These are phyloP conservation scores for Rhododendron ovatum DNA, from an alignment of 148 eudicot genomes.

Conservation along the genomic window DNA sequence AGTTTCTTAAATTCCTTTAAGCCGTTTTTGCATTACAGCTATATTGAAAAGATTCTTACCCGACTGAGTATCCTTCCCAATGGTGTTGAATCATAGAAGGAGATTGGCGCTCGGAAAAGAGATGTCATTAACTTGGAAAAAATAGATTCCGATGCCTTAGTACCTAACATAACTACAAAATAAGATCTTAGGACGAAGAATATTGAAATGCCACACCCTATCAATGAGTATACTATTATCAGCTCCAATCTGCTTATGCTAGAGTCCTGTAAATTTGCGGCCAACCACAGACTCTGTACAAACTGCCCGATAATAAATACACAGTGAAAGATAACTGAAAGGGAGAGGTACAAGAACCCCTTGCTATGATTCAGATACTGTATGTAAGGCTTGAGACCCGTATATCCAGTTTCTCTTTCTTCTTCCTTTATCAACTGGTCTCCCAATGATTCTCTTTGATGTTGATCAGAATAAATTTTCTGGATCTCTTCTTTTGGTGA, in stretches of 20 bases:
- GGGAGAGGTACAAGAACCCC: conserved; percentile 39
- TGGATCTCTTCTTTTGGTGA: conserved; percentile 14
- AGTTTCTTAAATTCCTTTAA: background rate
- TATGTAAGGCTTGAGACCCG: conserved; percentile 44
- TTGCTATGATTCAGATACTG: conserved; percentile 45
- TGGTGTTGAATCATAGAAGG: conserved; percentile 64
- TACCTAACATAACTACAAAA: conserved; percentile 29
- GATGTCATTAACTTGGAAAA: conserved; percentile 41
- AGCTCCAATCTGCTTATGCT: conserved; percentile 19
- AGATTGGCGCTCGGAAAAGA: conserved; percentile 58
- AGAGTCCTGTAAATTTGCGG: conserved; percentile 31
- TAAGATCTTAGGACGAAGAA: conserved; percentile 37
- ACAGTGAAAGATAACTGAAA: conserved; percentile 29
- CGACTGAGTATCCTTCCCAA: conserved; percentile 59
- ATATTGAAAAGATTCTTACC: conserved; percentile 27
- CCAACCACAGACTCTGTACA: conserved; percentile 48
- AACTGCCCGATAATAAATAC: conserved; percentile 41
- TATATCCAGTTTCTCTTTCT: conserved; percentile 60
- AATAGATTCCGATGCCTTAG: conserved; percentile 35
- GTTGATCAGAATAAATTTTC: conserved; percentile 8
- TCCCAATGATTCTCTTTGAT: conserved; percentile 9
- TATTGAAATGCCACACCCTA: conserved; percentile 31
- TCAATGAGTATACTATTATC: conserved; percentile 25
- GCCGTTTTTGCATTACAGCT: background rate
- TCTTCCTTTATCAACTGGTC: conserved; percentile 55